phyloP scores from a whole-genome alignment of 306 rosid species.

The Glycyrrhiza uralensis region DNA sequence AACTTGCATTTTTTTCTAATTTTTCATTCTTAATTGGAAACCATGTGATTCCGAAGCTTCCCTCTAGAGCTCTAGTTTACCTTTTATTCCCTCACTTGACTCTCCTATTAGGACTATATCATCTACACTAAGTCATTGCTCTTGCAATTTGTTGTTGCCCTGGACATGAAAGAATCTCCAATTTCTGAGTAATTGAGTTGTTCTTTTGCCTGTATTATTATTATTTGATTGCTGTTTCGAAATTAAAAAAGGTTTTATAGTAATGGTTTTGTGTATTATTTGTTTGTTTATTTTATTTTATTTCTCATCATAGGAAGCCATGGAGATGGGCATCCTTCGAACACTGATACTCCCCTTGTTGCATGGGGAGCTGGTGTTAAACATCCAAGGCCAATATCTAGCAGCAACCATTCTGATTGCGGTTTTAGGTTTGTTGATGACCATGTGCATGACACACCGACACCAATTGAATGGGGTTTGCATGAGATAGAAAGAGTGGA shows the following conservation, averaged over 20 bases:
- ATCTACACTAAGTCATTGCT: not conserved
- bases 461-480: conserved; percentile 85
- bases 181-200: conserved; percentile 8
- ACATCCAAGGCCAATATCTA: conserved; percentile 62
- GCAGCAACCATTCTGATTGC: conserved; percentile 70
- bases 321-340: conserved; percentile 93
- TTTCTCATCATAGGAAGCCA: conserved; percentile 64
- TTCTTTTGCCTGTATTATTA: not conserved
- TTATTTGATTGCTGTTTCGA: conserved; percentile 8
- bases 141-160: not conserved
- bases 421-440: conserved; percentile 74
- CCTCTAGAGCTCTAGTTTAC: not conserved
- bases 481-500: conserved; percentile 81
- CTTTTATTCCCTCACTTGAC: not conserved
- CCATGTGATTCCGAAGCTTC: not conserved
- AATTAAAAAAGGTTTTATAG: not conserved
- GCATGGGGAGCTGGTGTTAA: conserved; percentile 94
- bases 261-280: conserved; percentile 14
- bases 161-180: not conserved
- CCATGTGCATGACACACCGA: conserved; percentile 75
- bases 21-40: not conserved
- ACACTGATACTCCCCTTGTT: conserved; percentile 94
- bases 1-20: not conserved
- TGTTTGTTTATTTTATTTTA: conserved; percentile 7
- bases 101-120: not conserved